These are phyloP conservation scores for Cytospora mali DNA, from an alignment of 2,329 filamentous ascomycete species.

Conservation along the genomic window DNA sequence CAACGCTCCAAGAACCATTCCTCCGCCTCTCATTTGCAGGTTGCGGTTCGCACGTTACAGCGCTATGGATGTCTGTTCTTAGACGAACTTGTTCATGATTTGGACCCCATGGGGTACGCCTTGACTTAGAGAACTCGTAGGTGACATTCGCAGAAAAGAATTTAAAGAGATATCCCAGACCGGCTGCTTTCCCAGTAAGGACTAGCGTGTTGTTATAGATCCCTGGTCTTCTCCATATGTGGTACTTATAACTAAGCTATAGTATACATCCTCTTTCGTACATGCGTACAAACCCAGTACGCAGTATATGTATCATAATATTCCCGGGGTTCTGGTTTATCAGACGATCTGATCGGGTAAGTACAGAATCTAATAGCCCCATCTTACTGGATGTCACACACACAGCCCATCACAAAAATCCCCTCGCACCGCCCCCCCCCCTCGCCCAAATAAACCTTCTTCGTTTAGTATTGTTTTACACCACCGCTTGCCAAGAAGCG, in stretches of 20 bases:
- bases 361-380: not conserved
- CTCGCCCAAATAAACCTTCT: too few relatives aligned
- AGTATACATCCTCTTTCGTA: not conserved
- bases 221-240: too few relatives aligned
- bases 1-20: not conserved
- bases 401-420: not conserved
- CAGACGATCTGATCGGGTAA: conserved; percentile 23
- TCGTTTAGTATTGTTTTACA: too few relatives aligned
- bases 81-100: not conserved
- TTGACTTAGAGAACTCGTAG: not conserved
- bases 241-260: too few relatives aligned
- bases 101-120: not conserved
- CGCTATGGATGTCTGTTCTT: not conserved
- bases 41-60: not conserved
- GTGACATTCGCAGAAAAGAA: too few relatives aligned
- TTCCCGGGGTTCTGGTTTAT: conserved; percentile 21
- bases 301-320: not conserved
- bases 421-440: too few relatives aligned
- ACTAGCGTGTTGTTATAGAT: not conserved
- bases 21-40: not conserved
- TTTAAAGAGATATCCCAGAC: too few relatives aligned
- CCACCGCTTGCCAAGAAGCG: conserved; percentile 8
- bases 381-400: conserved; percentile 2
- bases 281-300: not conserved
- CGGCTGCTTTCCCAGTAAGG: too few relatives aligned